Base-by-base conservation (phyloP, 2,329 filamentous ascomycete genomes). In the Epichloe elymi region DNA sequence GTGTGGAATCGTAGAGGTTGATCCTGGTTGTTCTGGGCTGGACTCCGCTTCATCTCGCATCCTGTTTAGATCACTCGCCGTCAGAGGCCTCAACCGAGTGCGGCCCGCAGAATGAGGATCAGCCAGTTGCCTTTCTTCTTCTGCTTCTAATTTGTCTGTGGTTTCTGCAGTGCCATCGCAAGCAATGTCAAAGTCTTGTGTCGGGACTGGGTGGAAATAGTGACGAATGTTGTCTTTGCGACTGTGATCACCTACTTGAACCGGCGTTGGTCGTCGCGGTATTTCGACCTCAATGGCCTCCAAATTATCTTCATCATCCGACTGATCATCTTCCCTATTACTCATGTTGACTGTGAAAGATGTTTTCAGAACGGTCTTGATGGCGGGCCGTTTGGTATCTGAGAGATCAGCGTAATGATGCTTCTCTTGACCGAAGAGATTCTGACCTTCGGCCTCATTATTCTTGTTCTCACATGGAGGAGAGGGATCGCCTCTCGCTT, bases 141-240 rank as follows among this genome's bases (percentile, higher is more conserved):
- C 5, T 5, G 36, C 12, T 39, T 36, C 38, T n/a, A 17, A 3
- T 3, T n/a, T 6, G 12, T 36, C 35, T 26, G 14, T 35, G 0
- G 12, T 17, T n/a, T 60, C 67, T 40, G 64, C 64, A 15, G 66
- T 67, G 37, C 65, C 58, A 55, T 69, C 66, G 26, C 55, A 61
- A 47, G 63, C 63, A 56, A 69, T 69, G 17, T 63, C 54, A 41
- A 69, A 65, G 17, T 59, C 57, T 15, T 58, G 45, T 14, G 55
- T 51, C 12, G 50, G 49, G 15, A 50, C 55, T 7, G 59, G 55
- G 26, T 54, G 59, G 38, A 69, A 63, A 54, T 66, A 68, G 35
- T 53, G 57, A 33, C 61, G 57, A 49, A 68, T 69, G 15, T 57
- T 59, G 43, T 59, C 56, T 23, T 48, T 52, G 35, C 42, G 42